Evolutionary conservation across 2,329 filamentous ascomycete species (phyloP).

Genomic region (Fusarium austroafricanum): DNA sequence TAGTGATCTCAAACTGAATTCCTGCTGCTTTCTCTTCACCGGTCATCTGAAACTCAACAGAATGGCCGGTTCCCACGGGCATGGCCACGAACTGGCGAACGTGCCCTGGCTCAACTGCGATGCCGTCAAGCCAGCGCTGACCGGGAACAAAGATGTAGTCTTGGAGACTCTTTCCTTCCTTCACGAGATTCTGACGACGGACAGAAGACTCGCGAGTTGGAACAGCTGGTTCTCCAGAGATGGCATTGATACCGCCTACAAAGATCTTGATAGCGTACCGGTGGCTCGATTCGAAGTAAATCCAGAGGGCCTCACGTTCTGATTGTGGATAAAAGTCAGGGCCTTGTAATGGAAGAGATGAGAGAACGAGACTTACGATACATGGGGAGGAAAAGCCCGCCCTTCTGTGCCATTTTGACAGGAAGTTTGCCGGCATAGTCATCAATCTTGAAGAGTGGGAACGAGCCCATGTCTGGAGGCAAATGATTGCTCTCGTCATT

Average conservation of each 20-base stretch:
- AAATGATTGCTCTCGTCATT: neutral
- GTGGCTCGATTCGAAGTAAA: neutral
- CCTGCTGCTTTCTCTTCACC: neutral
- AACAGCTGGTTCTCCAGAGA: neutral
- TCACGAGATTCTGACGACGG: neutral
- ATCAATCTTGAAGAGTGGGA: neutral
- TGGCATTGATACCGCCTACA: neutral
- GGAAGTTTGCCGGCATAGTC: neutral
- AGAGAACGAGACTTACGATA: neutral
- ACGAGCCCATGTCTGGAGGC: neutral
- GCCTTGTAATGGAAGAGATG: rapidly evolving
- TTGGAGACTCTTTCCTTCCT: neutral
- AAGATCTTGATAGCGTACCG: conserved; percentile 5
- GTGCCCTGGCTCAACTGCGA: rapidly evolving
- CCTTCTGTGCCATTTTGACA: neutral
- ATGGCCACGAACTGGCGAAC: conserved; percentile 6
- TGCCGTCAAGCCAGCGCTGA: neutral
- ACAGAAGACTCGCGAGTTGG: neutral
- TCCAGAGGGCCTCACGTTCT: conserved; percentile 20
- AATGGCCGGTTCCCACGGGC: neutral
- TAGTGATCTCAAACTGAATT: conserved; percentile 4
- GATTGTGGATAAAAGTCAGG: neutral
- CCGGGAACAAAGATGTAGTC: neutral
- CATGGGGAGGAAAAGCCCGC: conserved; percentile 4
- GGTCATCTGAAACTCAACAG: neutral